phyloP scores from a whole-genome alignment of 2,329 filamentous ascomycete species.

The Coniochaeta sp. region DNA sequence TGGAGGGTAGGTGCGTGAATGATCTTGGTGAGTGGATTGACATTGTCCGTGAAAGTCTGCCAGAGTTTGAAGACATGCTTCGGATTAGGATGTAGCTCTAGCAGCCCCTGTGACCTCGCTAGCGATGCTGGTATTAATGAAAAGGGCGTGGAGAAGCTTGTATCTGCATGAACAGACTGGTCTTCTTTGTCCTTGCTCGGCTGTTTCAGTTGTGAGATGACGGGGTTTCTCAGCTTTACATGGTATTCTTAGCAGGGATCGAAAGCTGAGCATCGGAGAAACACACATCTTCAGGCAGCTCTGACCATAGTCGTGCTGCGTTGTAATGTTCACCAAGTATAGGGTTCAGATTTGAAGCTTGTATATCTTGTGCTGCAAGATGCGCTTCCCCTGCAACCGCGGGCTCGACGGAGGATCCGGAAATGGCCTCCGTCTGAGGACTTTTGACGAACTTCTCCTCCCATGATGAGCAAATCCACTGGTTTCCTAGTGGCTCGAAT shows the following conservation, averaged over 20 bases:
- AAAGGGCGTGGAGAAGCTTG: not conserved
- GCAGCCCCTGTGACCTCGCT: not conserved
- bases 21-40: constrained; percentile 23
- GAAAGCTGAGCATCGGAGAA: not conserved
- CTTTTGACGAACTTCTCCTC: constrained; percentile 5
- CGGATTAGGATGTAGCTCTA: constrained; percentile 20
- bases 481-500: constrained; percentile 11
- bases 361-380: not conserved
- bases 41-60: constrained; percentile 23
- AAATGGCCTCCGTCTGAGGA: not conserved
- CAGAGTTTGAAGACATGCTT: constrained; percentile 20
- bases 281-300: constrained; percentile 1
- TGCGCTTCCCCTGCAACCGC: not conserved
- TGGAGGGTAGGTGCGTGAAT: constrained; percentile 23
- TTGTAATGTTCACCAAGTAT: not conserved
- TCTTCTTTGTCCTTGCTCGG: not conserved
- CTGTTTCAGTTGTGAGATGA: not conserved
- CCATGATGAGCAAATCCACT: constrained; percentile 16
- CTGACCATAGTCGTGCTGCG: constrained; percentile 1
- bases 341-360: constrained; percentile 1
- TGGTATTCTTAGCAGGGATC: not conserved
- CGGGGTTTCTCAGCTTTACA: not conserved
- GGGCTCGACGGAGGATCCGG: not conserved
- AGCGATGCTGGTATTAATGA: not conserved
- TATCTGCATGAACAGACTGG: not conserved